Evolutionary conservation across 148 eudicot species (phyloP), one percentile per base, ranked within the genome.

Genomic region (Vaccinium darrowii): DNA sequence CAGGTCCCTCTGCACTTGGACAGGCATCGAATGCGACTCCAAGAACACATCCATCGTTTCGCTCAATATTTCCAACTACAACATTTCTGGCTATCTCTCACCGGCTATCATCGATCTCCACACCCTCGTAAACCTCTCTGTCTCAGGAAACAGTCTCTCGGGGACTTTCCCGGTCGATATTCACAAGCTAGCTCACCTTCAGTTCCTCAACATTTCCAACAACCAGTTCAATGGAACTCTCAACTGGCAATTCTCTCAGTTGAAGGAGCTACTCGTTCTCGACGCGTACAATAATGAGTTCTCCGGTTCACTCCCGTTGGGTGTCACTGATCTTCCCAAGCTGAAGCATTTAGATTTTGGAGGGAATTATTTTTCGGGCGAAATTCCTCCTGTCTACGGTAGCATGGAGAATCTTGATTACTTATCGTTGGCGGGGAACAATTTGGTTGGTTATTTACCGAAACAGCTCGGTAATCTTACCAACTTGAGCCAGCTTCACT

Each of bases 321-420:
- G 82, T 21, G 62, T 92, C 3, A 15, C 86, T 12, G 51, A 49
- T 19, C 85, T 92, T 65, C 19, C 53, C 60, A 90, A 76, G 67
- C 89, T 92, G 30, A 84, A 84, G 86, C 74, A 89, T 83, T 88
- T 91, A 73, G 87, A 91, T 83, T 87, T 92, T 4, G 92, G 93
- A 21, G 93, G 94, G 82, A 92, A 91, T n/a, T 91, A 85, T 81
- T 91, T 92, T 81, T 90, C 92, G 0, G 92, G 92, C 7, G n/a
- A 62, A 67, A 92, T 92, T 21, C 94, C 94, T 14, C 23, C 49
- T 1, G 82, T 50, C 63, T 91, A 88, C 63, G 93, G 93, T 12
- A 84, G 81, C 5, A 79, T 92, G 14, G 74, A 76, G 76, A 69
- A 72, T 65, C 90, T 92, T 4, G 87, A 49, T 3, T 89, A 84